Evolutionary conservation across 441 rosid species (phyloP).

Genomic region (Euphorbia schlechtendalii): DNA sequence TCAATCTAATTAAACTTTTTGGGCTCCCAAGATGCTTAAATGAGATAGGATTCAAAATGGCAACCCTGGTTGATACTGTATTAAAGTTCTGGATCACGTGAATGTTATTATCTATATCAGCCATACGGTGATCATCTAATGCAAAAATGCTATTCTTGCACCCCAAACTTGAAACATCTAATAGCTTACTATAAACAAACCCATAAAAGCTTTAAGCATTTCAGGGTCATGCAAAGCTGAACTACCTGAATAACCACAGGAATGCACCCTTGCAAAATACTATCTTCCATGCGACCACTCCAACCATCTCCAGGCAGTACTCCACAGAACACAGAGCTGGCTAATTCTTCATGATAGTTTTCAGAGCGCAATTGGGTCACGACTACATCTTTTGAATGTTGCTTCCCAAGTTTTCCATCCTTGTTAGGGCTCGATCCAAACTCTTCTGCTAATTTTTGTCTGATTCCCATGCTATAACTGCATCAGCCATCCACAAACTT

Average conservation of each 20-base stretch:
- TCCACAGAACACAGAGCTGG: conserved; percentile 83
- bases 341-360: conserved; percentile 61
- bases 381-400: conserved; percentile 63
- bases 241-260: conserved; percentile 93
- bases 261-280: conserved; percentile 91
- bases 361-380: conserved; percentile 63
- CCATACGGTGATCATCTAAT: background rate
- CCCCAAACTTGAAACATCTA: background rate
- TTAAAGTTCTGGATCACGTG: background rate
- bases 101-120: background rate
- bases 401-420: conserved; percentile 87
- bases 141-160: background rate
- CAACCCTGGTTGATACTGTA: background rate
- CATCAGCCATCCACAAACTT: conserved; percentile 21
- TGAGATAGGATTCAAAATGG: background rate
- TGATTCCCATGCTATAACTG: conserved; percentile 97
- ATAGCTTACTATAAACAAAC: background rate
- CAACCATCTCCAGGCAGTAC: conserved; percentile 98
- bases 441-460: conserved; percentile 84
- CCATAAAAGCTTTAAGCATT: background rate
- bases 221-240: background rate
- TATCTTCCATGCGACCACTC: conserved; percentile 99
- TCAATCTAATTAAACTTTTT: background rate
- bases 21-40: background rate
- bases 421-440: conserved; percentile 92